A percentile compares a stretch with the other conserved stretches of the same genome.
These are phyloP conservation scores for Cladosporium sp. DNA, from an alignment of 2,329 filamentous ascomycete genomes.

Conservation along the genomic window DNA sequence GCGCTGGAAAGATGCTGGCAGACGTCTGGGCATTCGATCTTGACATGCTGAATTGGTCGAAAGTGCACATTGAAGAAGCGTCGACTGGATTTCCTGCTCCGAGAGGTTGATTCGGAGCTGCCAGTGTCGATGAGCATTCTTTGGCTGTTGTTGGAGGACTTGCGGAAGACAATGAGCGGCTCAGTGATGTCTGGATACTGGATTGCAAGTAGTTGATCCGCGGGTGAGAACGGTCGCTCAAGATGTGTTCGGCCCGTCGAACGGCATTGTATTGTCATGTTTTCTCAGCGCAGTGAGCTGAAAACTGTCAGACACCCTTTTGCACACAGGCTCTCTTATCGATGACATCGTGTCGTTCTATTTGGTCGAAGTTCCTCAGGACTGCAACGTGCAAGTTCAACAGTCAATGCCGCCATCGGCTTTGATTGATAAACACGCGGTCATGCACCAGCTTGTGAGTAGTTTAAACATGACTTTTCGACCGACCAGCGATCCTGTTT, in stretches of 20 bases:
- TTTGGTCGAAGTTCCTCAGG: too few relatives aligned
- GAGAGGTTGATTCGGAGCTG: constrained; percentile 54
- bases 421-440: too few relatives aligned
- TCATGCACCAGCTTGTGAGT: too few relatives aligned
- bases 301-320: not conserved
- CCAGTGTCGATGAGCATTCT: constrained; percentile 32
- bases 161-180: constrained; percentile 48
- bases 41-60: constrained; percentile 30
- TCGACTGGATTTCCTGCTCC: constrained; percentile 32
- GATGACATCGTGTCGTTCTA: too few relatives aligned
- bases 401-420: too few relatives aligned
- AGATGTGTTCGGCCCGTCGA: not conserved
- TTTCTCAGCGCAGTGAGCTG: too few relatives aligned
- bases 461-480: too few relatives aligned
- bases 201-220: constrained; percentile 29
- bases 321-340: too few relatives aligned
- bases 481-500: too few relatives aligned
- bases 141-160: constrained; percentile 47
- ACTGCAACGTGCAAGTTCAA: too few relatives aligned
- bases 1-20: constrained; percentile 53
- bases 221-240: not conserved
- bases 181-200: constrained; percentile 49
- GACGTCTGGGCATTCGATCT: constrained; percentile 50
- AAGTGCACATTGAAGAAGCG: constrained; percentile 23
- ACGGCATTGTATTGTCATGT: too few relatives aligned